Base-by-base conservation (phyloP, 2,329 filamentous ascomycete species). In the Ophiocordyceps unilateralis region DNA sequence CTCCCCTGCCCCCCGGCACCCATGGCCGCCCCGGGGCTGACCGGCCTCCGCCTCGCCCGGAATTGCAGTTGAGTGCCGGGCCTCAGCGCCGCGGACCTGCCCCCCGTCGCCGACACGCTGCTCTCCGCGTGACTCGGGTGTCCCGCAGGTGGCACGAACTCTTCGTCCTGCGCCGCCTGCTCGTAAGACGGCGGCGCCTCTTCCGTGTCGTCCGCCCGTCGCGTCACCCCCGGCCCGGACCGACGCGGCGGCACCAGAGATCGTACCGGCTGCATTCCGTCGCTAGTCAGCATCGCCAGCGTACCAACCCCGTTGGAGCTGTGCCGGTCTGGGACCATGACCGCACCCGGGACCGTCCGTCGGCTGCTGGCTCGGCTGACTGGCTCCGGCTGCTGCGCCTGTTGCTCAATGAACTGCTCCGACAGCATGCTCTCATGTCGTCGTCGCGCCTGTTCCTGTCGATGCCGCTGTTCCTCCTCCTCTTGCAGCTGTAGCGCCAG, bases 401-500 rank as follows among this genome's bases (percentile, higher is more conserved):
- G 74, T 48, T 77, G 76, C 50, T 81, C 75, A 44, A 87, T 82
- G 49, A 72, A 83, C 47, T 78, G 76, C 53, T 82, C 78, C 0
- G 78, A 83, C 1, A 84, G 66, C 45, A 76, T 65, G 43, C 76
- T 77, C 57, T 87, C 79, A n/a, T 76, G 68, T 11, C 69, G 67
- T 8, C 79, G 70, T 1, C 78, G 72, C 10, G 73, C 75, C 45
- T 77, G 70, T 41, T 77, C 71, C 41, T 76, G 70, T n/a, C 74
- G 72, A 48, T 87, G 76, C 14, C 78, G 73, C 53, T 86, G 79
- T 49, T 95, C 86, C 58, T 96, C 89, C 57, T 94, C 87, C 54
- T 96, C 91, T 57, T 96, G 89, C 1, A 95, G 72, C 55, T 96
- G 91, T 7, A 98, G 68, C 0, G 89, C 88, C 3, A 96, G 70